These are phyloP conservation scores for Biscogniauxia marginata DNA, from an alignment of 2,329 filamentous ascomycete genomes.

Conservation along the genomic window DNA sequence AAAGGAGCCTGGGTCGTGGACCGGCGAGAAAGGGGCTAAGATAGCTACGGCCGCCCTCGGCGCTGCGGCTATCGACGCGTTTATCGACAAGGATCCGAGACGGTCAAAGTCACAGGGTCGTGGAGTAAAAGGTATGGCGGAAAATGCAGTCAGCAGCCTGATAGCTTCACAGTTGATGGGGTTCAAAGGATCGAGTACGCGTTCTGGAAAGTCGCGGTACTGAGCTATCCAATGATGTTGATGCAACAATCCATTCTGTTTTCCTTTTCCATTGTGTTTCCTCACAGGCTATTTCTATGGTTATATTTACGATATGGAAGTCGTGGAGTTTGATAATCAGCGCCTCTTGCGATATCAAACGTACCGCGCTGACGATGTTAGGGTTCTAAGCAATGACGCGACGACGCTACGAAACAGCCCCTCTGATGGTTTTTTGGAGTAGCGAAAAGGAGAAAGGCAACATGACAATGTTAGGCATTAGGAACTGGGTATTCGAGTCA, in stretches of 20 bases:
- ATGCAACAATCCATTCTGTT: background rate
- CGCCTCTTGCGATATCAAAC: background rate
- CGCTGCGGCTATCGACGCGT: conserved; percentile 48
- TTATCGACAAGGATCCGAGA: conserved; percentile 37
- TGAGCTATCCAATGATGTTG: conserved; percentile 2
- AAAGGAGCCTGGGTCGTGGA: conserved; percentile 45
- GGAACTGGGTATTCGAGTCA: background rate
- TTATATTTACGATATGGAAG: background rate
- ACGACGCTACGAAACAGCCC: background rate
- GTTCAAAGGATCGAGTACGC: conserved; percentile 18
- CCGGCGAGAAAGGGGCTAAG: conserved; percentile 48
- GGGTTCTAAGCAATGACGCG: background rate
- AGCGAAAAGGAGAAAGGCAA: background rate
- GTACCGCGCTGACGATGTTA: background rate
- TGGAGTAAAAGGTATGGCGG: conserved; percentile 32
- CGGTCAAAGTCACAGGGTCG: conserved; percentile 16
- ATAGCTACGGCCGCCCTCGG: conserved; percentile 49
- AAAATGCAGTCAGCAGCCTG: conserved; percentile 30
- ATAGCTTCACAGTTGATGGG: conserved; percentile 33
- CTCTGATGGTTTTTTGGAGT: background rate
- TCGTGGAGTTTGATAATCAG: background rate
- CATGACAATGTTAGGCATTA: background rate
- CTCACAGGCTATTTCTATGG: background rate
- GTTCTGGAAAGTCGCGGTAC: conserved; percentile 17
- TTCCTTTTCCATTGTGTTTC: background rate